Base-by-base conservation (phyloP, 2,329 filamentous ascomycete genomes). In the Tolypocladium amazonense region DNA sequence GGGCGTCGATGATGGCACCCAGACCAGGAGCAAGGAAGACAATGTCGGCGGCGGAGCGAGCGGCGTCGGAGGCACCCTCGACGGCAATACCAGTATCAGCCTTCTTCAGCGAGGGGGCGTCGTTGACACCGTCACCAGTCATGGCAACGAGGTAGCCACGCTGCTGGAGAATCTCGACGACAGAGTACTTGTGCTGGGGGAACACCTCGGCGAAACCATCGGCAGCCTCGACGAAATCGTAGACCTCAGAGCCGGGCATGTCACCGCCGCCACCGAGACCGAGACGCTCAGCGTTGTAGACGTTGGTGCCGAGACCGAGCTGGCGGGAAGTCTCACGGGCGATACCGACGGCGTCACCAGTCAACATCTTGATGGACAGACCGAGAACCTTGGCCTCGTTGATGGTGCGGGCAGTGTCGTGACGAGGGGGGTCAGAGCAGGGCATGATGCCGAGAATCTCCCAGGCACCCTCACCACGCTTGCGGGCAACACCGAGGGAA, bases 41-140 rank as follows among this genome's bases (percentile, higher is more conserved):
- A 68, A 96, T 96, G 77, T 96, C 92, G 70, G 92, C 90, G 66
- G 91, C 91, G 61, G 91, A 94, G 66, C 90, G 89, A 69, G 92
- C 92, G 72, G 91, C 92, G 73, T 96, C 92, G 35, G 90, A 94
- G 63, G 92, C 87, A 79, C 91, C 91, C 79, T 96, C 90, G 69
- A 96, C 91, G 65, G 92, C 92, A 78, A 96, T 96, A 82, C 92
- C 92, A 69, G 90, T 95, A 78, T 96, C 90, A n/a, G 91, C 91
- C 81, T 92, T 95, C 81, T 96, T 95, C 72, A 96, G 81, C 37
- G 90, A 95, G 64, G 91, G 90, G 65, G 91, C 91, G 76, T 96
- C 91, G 78, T 96, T 96, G 78, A 96, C 91, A 83, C 91, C 91
- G 68, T 96, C 92, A 81, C 91, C 91, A 76, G 91, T 96, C 92